phyloP scores from a whole-genome alignment of 2,329 filamentous ascomycete genomes.

The Colletotrichum cuscutae region DNA sequence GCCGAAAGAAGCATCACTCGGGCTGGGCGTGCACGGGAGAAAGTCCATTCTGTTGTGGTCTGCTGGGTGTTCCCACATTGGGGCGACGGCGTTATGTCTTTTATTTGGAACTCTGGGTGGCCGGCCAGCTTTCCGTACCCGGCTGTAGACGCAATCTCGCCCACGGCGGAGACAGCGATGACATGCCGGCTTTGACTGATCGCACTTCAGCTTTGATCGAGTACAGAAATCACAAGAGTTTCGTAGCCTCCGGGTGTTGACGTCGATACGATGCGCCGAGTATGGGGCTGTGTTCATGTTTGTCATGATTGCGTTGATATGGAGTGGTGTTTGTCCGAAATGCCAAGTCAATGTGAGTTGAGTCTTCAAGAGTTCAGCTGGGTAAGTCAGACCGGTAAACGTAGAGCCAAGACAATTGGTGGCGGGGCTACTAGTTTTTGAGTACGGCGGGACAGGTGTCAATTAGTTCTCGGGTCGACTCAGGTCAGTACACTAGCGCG shows the following conservation, averaged over 20 bases:
- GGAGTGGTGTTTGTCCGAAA: neutral
- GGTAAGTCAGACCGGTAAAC: neutral
- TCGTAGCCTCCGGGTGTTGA: neutral
- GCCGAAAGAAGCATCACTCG: neutral
- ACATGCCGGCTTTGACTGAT: constrained; percentile 1
- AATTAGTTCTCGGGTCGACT: neutral
- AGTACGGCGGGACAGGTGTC: neutral
- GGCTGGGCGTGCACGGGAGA: neutral
- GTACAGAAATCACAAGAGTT: constrained; percentile 12
- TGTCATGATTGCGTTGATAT: neutral
- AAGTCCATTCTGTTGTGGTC: neutral
- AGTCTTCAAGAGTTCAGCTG: neutral
- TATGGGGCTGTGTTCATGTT: neutral
- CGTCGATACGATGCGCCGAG: neutral
- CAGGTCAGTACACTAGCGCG: neutral
- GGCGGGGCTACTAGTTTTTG: neutral
- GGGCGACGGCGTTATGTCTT: too few relatives aligned
- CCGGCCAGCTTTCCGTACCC: neutral
- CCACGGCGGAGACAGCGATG: neutral
- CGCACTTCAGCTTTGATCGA: constrained; percentile 15
- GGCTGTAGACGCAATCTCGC: neutral
- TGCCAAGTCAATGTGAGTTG: neutral
- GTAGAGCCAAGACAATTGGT: neutral
- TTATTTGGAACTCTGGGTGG: neutral
- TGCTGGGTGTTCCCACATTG: neutral